phyloP scores from a whole-genome alignment of 2,329 filamentous ascomycete genomes.

The Fonsecaea pedrosoi region DNA sequence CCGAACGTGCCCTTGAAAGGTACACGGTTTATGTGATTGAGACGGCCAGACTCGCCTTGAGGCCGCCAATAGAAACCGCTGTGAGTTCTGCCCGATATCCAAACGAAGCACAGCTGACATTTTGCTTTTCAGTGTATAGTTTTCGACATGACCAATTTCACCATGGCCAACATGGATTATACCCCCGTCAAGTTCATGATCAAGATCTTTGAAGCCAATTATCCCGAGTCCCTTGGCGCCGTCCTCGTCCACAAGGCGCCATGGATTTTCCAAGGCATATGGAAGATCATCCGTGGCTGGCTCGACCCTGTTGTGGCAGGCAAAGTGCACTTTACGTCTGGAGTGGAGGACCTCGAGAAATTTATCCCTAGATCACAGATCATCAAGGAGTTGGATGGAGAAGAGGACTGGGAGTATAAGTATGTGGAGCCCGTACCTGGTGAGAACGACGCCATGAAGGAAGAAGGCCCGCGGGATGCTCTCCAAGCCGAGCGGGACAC shows the following conservation, averaged over 20 bases:
- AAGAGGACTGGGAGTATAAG: slow-evolving; percentile 81
- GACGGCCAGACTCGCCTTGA: slow-evolving; percentile 83
- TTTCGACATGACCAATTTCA: slow-evolving; percentile 96
- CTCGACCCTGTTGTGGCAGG: slow-evolving; percentile 70
- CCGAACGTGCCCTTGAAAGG: slow-evolving; percentile 78
- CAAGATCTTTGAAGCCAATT: slow-evolving; percentile 98
- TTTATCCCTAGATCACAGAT: slow-evolving; percentile 76
- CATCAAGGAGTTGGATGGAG: slow-evolving; percentile 81
- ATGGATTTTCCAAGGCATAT: slow-evolving; percentile 98
- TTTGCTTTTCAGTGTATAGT: slow-evolving; percentile 71
- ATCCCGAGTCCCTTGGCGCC: slow-evolving; percentile 87
- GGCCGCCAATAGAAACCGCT: slow-evolving; percentile 84
- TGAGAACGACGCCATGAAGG: slow-evolving; percentile 79
- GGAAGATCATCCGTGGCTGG: slow-evolving; percentile 95
- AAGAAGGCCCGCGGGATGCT: slow-evolving; percentile 68
- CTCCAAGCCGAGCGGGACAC: slow-evolving; percentile 68
- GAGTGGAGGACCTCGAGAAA: slow-evolving; percentile 74
- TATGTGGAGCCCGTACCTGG: slow-evolving; percentile 77
- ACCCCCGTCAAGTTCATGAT: slow-evolving; percentile 99
- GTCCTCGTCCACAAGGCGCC: slow-evolving; percentile 95
- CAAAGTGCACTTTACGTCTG: slow-evolving; percentile 49
- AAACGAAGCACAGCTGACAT: background rate
- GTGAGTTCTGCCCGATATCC: slow-evolving; percentile 62
- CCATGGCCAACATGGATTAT: slow-evolving; percentile 97
- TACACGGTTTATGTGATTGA: slow-evolving; percentile 96